Base-by-base conservation (phyloP, 179 eudicot genomes). In the Patellifolia procumbens region DNA sequence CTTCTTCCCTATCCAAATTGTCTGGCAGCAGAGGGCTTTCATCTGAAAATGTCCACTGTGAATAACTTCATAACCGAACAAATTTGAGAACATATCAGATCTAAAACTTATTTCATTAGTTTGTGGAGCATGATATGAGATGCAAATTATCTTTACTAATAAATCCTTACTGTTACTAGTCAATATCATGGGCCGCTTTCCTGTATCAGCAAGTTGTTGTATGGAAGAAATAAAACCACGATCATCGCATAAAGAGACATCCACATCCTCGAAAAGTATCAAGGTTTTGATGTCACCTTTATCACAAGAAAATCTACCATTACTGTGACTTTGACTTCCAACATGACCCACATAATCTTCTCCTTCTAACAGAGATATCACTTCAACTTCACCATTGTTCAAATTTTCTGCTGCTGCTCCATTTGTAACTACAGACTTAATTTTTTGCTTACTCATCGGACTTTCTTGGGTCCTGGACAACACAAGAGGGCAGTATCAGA, bases 261-360 rank as follows among this genome's bases (percentile, higher is more conserved):
- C 97, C 78, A 90, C 91, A 79, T 92, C 98, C 82, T 94, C 97
- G 63, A 93, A 95, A 73, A 95, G 93, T 79, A 95, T 87, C 77
- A 95, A 81, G 62, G 95, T 87, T 83, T 88, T 91, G 72, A 78
- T 79, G 78, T 85, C 94, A 83, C 77, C 83, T 62, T 83, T 87
- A 75, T 72, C 81, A 70, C 76, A 83, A 56, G 77, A 64, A 83
- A 81, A 76, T 81, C 53, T 77, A 61, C 72, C 79, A 29, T 81
- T 79, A 81, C 65, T 66, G 52, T 63, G 65, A 69, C 67, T 28
- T 32, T 79, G 79, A 20, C 58, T 74, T 70, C 68, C 82, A 74
- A 56, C 45, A 73, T 68, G 75, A 72, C 77, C 81, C 69, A 65
- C 62, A n/a, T 83, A 77, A 70, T 85, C 79, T 49, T 87, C 89